These are phyloP conservation scores for Xylaria longipes DNA, from an alignment of 495 filamentous ascomycete species.

Conservation along the genomic window DNA sequence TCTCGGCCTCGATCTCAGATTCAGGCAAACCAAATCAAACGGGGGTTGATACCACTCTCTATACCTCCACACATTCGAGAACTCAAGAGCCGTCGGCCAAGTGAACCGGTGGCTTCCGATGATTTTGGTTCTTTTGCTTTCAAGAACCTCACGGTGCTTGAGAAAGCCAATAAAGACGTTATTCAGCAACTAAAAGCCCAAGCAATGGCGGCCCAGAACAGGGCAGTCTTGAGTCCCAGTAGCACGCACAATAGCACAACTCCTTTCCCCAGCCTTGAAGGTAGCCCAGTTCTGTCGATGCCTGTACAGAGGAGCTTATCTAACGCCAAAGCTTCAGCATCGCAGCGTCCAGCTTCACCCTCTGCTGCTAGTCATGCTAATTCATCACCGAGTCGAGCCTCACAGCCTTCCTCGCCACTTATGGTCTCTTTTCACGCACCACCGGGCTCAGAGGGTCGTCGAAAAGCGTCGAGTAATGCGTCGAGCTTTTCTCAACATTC, in stretches of 20 bases:
- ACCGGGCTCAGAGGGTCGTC: constrained; percentile 50
- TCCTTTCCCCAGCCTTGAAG: constrained; percentile 73
- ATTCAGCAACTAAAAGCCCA: constrained; percentile 94
- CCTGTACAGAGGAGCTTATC: constrained; percentile 86
- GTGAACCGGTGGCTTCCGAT: constrained; percentile 85
- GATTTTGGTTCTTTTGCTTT: constrained; percentile 97
- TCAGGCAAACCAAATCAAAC: constrained; percentile 74
- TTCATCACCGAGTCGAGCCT: constrained; percentile 83
- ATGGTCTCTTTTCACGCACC: constrained; percentile 91
- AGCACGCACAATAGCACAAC: constrained; percentile 48
- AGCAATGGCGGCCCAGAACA: constrained; percentile 72
- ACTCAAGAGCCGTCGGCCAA: constrained; percentile 81
- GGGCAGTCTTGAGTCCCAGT: constrained; percentile 49
- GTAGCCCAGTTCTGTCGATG: constrained; percentile 79
- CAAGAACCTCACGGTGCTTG: constrained; percentile 95
- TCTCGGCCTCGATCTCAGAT: constrained; percentile 83
- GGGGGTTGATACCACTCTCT: constrained; percentile 90
- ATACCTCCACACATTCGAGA: constrained; percentile 96
- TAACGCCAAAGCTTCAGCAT: constrained; percentile 64
- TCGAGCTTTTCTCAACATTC: constrained; percentile 84
- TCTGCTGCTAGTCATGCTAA: constrained; percentile 78
- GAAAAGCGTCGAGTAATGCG: constrained; percentile 82
- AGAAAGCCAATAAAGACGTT: constrained; percentile 98
- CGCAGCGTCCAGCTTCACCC: constrained; percentile 83
- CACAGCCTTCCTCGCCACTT: constrained; percentile 93